Base-by-base conservation (phyloP, 2,329 filamentous ascomycete genomes). In the Ambrosiella beaveri region DNA sequence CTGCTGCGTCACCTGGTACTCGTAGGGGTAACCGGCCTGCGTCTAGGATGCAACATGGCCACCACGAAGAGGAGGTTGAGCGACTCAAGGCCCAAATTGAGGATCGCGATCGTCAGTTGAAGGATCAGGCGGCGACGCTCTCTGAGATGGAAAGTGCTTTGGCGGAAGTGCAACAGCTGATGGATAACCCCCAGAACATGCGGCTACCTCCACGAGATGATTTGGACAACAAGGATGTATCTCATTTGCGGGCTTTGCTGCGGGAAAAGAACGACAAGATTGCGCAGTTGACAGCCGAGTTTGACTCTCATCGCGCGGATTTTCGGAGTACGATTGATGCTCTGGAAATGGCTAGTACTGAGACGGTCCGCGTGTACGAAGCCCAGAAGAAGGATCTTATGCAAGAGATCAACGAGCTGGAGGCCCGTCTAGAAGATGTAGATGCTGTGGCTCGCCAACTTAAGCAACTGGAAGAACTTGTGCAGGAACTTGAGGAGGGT, bases 191-290 rank as follows among this genome's bases (percentile, higher is more conserved):
- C 61, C 73, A 76, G 59, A 67, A 71, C 60, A 68, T 71, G 63
- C 66, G 64, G 35, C 61, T 66, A 62, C 63, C 71, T 65, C 68
- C 73, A 64, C 71, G 73, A 62, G 70, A 70, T 63, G 77, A 74
- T 64, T 63, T 78, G 27, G 62, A 59, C 17, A 85, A 86, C 59
- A 84, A 83, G 63, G 90, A 95, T 67, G 77, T 82, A 1, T 68
- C 78, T 4, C 86, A 94, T 66, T 75, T 98, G 59, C 82, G 90
- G 57, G 80, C 84, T n/a, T 71, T 95, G 64, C 72, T 98, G 57
- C 80, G 88, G 27, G 93, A 98, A 71, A 96, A 95, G 77, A 96
- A 96, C 65, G 93, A 98, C 60, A 95, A 90, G 73, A 96, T 98
- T 63, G 83, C 85, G 35, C 84, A 91, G 75, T 78, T 98, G 64